Base-by-base conservation (phyloP, 768 basidiomycete species). In the Rhizopogon vulgaris region DNA sequence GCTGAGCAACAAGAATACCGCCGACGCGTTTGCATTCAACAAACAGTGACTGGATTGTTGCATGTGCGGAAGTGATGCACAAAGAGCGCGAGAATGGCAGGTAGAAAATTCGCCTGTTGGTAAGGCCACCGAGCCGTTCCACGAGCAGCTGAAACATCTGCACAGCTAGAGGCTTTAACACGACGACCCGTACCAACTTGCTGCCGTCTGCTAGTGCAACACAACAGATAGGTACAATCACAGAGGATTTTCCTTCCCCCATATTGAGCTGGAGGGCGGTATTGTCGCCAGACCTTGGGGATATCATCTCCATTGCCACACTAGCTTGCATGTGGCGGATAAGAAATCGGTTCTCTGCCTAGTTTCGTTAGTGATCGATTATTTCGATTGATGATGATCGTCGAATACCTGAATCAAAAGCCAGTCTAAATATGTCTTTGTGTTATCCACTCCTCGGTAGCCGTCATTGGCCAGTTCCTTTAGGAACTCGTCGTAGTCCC, bases 161-260 rank as follows among this genome's bases (percentile, higher is more conserved):
- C 5, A 52, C 46, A 4, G 47, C 51, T 32, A 71, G 53, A 0
- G 69, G 63, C 51, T 71, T 71, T 22, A 68, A 64, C 25, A 67
- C 61, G 9, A 70, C 56, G 22, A 71, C 64, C 42, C 71, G 61
- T 10, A 71, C 63, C 0, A 71, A 37, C 27, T 56, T 60, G 28
- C 57, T 28, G 9, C 65, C 58, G 45, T 68, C 43, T 3, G 69
- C 68, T 8, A 69, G 57, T 11, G 58, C 45, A 1, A 63, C 53
- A 3, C 54, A 56, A 18, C 56, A 56, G 15, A 70, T 60, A 1
- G 69, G 69, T 6, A 71, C 55, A 34, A 71, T 80, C 18, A 71
- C 71, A 2, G 70, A 70, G 1, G 71, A 68, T 50, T 80, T 80
- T 12, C 78, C 78, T 56, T 80, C 78, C 14, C 78, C 78, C 78